phyloP scores from a whole-genome alignment of 129 eudicot species.

The carrot (Daucus carota) region DNA sequence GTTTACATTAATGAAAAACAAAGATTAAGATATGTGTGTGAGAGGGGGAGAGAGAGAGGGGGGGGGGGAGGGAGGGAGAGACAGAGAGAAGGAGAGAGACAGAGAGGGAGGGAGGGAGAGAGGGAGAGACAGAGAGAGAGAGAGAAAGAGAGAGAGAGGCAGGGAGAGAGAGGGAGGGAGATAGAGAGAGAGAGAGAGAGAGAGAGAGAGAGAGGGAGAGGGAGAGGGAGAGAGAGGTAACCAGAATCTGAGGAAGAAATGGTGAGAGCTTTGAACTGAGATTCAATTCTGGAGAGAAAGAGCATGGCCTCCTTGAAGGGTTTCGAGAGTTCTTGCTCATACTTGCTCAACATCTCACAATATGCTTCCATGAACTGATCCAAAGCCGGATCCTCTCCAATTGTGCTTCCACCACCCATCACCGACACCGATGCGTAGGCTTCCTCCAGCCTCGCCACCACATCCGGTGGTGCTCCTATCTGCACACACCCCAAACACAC shows the following conservation, averaged over 20 bases:
- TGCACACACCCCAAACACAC: slow-evolving; percentile 9
- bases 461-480: slow-evolving; percentile 98
- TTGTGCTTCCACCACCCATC: slow-evolving; percentile 20
- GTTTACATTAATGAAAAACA: background rate
- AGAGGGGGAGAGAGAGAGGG: background rate
- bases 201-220: background rate
- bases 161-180: background rate
- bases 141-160: background rate
- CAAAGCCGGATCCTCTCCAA: slow-evolving; percentile 88
- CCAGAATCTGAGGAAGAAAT: slow-evolving; percentile 62
- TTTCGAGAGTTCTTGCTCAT: slow-evolving; percentile 88
- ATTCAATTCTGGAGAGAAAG: slow-evolving; percentile 78
- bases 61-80: background rate
- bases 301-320: slow-evolving; percentile 98
- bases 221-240: background rate
- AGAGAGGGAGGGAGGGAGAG: slow-evolving; percentile 64
- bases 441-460: slow-evolving; percentile 78
- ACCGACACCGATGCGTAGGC: slow-evolving; percentile 45
- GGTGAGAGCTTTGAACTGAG: slow-evolving; percentile 73
- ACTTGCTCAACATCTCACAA: slow-evolving; percentile 88
- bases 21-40: background rate
- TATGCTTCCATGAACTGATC: slow-evolving; percentile 99
- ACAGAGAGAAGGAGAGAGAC: background rate
- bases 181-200: background rate
- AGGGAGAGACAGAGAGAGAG: slow-evolving; percentile 54